Evolutionary conservation across 257 asterid genomes (phyloP).

Genomic region (Petunia secreta): DNA sequence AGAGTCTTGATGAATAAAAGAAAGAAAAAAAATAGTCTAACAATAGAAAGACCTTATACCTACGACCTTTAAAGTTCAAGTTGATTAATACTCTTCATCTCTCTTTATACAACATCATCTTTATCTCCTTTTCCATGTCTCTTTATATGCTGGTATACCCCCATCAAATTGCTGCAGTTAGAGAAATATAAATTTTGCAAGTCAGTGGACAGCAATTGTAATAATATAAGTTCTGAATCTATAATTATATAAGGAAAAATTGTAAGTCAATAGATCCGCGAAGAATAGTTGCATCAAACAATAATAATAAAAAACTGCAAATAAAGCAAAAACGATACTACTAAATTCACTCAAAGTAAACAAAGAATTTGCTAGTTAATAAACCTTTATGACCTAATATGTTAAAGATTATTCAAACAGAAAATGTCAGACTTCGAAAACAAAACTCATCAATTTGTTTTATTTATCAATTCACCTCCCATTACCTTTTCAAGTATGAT

Average conservation of each 20-base stretch:
- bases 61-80: neutral
- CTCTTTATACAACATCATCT: conserved; percentile 16
- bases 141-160: conserved; percentile 8
- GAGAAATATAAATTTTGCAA: neutral
- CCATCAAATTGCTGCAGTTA: conserved; percentile 31
- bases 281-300: neutral
- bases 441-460: neutral
- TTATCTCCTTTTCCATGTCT: neutral
- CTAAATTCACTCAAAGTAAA: neutral
- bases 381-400: neutral
- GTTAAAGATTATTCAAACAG: neutral
- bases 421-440: neutral
- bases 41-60: conserved; percentile 2
- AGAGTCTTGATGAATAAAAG: neutral
- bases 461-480: too few relatives aligned
- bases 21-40: neutral
- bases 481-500: neutral
- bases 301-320: neutral
- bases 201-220: too few relatives aligned
- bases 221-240: too few relatives aligned
- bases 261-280: neutral
- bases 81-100: conserved; percentile 13
- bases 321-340: too few relatives aligned
- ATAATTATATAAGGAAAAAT: too few relatives aligned
- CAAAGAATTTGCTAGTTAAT: neutral